Base-by-base conservation (phyloP, 768 basidiomycete species). In the Hypholoma sublateritium region DNA sequence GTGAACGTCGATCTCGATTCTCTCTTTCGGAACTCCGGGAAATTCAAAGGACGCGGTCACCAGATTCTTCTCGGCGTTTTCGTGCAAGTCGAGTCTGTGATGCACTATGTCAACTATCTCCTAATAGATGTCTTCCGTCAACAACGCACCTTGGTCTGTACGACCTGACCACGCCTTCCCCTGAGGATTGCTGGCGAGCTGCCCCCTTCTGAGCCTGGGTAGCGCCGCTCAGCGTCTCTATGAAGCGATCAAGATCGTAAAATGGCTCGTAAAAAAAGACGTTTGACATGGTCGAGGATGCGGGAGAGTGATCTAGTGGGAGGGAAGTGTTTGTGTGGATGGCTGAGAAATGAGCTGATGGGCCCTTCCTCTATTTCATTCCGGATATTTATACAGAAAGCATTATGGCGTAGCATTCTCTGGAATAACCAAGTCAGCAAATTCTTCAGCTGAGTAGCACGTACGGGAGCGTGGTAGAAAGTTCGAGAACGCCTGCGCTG, bases 21-120 rank as follows among this genome's bases (percentile, higher is more conserved):
- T 69, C 45, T 83, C 78, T 32, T 80, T 77, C 54, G 70, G 70
- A 37, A 85, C 25, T 17, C 84, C 84, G 0, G 86, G 84, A 6
- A 87, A 69, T 60, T 87, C 85, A 63, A 86, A 83, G 6, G 74
- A 67, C 41, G 84, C 84, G 0, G 80, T 81, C 37, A 86, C 78
- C 36, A 71, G 63, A 62, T 83, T 82, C 21, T 66, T 69, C 19
- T 79, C 73, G 0, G 62, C 45, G 56, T 82, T 70, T 61, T 85
- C 83, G 62, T 81, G 78, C 12, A 85, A 17, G 43, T 60, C 6
- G 44, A 34, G 54, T 50, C 39, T 22, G 4, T 12, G 34, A 17
- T n/a, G 16, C 24, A n/a, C 25, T 19, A 28, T 17, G 39, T 41
- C 16, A 41, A 13, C 5, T 8, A 5, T 39, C 7, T 39, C 37